Evolutionary conservation across 2,329 filamentous ascomycete species (phyloP).

Genomic region (Pyrenophora teres): DNA sequence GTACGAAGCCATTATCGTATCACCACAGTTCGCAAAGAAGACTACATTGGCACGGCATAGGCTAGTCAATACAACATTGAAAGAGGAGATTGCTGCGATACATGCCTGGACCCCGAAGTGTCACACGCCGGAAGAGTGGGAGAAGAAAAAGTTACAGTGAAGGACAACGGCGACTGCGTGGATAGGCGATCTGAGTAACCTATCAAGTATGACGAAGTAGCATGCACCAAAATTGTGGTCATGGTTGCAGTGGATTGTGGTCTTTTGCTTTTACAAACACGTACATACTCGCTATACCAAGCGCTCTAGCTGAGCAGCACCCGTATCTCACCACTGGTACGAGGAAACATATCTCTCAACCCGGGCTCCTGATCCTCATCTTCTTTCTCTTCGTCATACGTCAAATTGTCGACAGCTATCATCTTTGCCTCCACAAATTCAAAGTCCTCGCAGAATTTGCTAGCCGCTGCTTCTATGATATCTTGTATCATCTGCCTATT

Average conservation of each 20-base stretch:
- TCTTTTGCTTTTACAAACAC: background rate
- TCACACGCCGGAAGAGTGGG: slow-evolving; percentile 88
- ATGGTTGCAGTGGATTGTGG: background rate
- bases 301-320: slow-evolving; percentile 61
- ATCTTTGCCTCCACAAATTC: slow-evolving; percentile 69
- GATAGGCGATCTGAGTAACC: background rate
- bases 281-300: background rate
- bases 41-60: slow-evolving; percentile 81
- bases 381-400: slow-evolving; percentile 40
- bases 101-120: slow-evolving; percentile 96
- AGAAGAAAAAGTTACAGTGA: slow-evolving; percentile 62
- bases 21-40: slow-evolving; percentile 57
- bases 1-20: slow-evolving; percentile 71
- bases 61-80: slow-evolving; percentile 80
- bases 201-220: too few relatives aligned
- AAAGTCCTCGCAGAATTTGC: slow-evolving; percentile 84
- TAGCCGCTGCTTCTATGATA: slow-evolving; percentile 81
- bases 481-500: slow-evolving; percentile 72
- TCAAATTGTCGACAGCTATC: slow-evolving; percentile 61
- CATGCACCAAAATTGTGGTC: background rate
- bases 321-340: slow-evolving; percentile 66
- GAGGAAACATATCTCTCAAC: slow-evolving; percentile 64
- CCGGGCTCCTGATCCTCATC: slow-evolving; percentile 46
- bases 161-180: background rate
- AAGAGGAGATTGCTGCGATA: slow-evolving; percentile 85